Conservation (phyloP, 768 basidiomycete genomes). For the Kwoniella mangroviensis region DNA sequence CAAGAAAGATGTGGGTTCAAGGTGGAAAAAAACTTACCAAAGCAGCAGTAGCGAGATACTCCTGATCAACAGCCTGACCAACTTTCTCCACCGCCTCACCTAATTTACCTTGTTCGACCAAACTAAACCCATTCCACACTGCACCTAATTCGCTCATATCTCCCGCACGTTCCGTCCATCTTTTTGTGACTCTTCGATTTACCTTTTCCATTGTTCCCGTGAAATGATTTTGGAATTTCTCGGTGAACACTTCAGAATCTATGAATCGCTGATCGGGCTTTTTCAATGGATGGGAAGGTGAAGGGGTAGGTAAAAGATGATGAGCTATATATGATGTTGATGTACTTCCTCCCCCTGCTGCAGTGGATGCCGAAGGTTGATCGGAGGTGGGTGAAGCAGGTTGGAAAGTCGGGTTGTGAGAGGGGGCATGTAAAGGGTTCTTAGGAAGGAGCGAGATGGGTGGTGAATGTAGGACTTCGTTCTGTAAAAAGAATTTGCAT, state of each 20-base stretch:
- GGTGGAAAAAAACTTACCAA: slow-evolving; percentile 64
- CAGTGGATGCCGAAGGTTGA: slow-evolving; percentile 19
- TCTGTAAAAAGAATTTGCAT: slow-evolving; percentile 60
- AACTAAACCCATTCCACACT: slow-evolving; percentile 86
- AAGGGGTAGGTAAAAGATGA: slow-evolving; percentile 77
- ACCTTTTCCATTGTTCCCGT: slow-evolving; percentile 95
- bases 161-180: slow-evolving; percentile 90
- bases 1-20: background rate
- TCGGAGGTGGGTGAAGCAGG: slow-evolving; percentile 34
- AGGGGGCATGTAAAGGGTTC: slow-evolving; percentile 92
- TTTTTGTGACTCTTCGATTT: slow-evolving; percentile 84
- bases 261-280: slow-evolving; percentile 93
- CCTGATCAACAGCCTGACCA: slow-evolving; percentile 92
- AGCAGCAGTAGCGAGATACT: slow-evolving; percentile 87
- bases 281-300: slow-evolving; percentile 83
- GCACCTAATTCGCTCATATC: slow-evolving; percentile 92
- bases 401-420: slow-evolving; percentile 79
- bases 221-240: slow-evolving; percentile 91
- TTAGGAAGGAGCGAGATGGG: slow-evolving; percentile 90
- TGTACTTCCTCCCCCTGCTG: slow-evolving; percentile 2
- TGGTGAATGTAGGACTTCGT: slow-evolving; percentile 89
- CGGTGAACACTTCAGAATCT: slow-evolving; percentile 94
- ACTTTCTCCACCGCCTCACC: slow-evolving; percentile 83
- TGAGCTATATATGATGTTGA: slow-evolving; percentile 55
- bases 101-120: slow-evolving; percentile 69